phyloP scores from a whole-genome alignment of 495 filamentous ascomycete genomes.

The Parathielavia appendiculata region DNA sequence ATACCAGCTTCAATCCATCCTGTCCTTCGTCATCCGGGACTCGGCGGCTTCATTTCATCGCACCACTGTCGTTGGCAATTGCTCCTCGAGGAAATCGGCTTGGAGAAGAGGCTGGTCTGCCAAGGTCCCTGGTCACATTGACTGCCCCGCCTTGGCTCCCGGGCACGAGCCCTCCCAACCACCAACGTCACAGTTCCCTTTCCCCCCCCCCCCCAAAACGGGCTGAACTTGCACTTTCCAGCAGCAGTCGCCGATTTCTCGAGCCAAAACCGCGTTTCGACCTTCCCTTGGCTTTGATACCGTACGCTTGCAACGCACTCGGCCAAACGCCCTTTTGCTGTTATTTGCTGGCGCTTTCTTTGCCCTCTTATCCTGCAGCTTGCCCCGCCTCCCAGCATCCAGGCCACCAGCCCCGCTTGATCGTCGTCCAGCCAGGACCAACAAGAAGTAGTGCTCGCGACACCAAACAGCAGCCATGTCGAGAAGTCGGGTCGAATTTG shows the following conservation, averaged over 20 bases:
- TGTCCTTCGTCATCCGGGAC: slow-evolving; percentile 1
- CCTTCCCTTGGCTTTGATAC: not conserved
- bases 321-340: not conserved
- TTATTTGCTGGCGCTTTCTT: not conserved
- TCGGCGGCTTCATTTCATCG: slow-evolving; percentile 1
- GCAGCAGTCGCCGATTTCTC: not conserved
- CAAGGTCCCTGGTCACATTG: slow-evolving; percentile 22
- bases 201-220: slow-evolving; percentile 9
- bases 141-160: slow-evolving; percentile 18
- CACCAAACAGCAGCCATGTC: slow-evolving; percentile 25
- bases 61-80: not conserved
- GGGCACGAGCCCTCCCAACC: slow-evolving; percentile 10
- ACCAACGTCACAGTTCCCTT: slow-evolving; percentile 24
- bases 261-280: not conserved
- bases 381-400: not conserved
- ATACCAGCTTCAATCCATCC: not conserved
- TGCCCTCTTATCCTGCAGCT: not conserved
- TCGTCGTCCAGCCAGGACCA: slow-evolving; percentile 8
- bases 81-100: not conserved
- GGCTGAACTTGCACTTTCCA: slow-evolving; percentile 10
- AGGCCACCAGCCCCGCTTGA: slow-evolving; percentile 14
- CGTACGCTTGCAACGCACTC: not conserved
- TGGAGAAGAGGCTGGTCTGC: slow-evolving; percentile 17
- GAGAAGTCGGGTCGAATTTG: slow-evolving; percentile 37
- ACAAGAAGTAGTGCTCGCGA: not conserved